Percentiles rank a stretch among this genome's conserved stretches.
These are phyloP conservation scores for Trichoderma reesei DNA, from an alignment of 495 filamentous ascomycete genomes.

Conservation along the genomic window DNA sequence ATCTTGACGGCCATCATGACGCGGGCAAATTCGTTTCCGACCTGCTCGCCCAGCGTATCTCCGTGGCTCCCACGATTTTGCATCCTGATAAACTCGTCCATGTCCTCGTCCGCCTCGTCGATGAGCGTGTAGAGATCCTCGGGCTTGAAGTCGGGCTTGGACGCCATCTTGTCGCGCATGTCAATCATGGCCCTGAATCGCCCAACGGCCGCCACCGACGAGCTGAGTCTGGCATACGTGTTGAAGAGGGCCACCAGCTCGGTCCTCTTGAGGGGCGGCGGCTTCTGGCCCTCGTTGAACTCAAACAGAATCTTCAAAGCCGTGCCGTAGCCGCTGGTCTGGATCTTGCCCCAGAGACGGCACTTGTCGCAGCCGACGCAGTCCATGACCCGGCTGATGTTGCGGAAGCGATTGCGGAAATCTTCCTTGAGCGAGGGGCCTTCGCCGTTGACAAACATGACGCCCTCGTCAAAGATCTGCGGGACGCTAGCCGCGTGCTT, in stretches of 20 bases:
- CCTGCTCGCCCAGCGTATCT: constrained; percentile 40
- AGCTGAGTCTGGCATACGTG: constrained; percentile 77
- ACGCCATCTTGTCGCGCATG: constrained; percentile 35
- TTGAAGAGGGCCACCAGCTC: constrained; percentile 93
- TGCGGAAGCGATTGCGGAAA: constrained; percentile 94
- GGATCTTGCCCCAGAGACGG: constrained; percentile 95
- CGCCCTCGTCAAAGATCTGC: constrained; percentile 81
- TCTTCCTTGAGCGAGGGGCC: constrained; percentile 80
- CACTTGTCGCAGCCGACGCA: constrained; percentile 99
- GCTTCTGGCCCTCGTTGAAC: constrained; percentile 62
- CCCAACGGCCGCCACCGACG: constrained; percentile 63
- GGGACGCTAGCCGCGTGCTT: constrained; percentile 54
- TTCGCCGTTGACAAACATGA: constrained; percentile 80
- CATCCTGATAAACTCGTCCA: constrained; percentile 21
- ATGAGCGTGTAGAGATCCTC: constrained; percentile 12
- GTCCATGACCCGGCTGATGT: constrained; percentile 93
- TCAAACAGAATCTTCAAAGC: constrained; percentile 94
- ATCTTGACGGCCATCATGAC: constrained; percentile 52
- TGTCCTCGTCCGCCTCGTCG: background rate
- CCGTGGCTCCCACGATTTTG: constrained; percentile 27
- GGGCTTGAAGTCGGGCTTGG: constrained; percentile 20
- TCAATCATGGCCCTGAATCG: constrained; percentile 65
- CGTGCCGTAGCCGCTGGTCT: constrained; percentile 89
- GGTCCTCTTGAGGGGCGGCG: constrained; percentile 70
- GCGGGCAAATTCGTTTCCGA: constrained; percentile 51